Conservation (phyloP, 345 rosid genomes). For the Cardamine occulta region DNA sequence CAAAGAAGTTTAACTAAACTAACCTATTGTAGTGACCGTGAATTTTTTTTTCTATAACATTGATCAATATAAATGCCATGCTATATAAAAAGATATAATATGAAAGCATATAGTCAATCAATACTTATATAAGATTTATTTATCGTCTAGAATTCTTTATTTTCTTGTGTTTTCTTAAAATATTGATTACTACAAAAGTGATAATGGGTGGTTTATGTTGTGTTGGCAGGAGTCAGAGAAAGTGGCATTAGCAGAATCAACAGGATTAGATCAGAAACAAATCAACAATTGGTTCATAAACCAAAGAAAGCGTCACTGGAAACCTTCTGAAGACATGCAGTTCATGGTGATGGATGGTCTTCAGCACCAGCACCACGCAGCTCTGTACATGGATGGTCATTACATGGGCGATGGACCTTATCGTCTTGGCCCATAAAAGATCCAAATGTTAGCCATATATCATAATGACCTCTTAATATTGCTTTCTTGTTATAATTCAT, state of each 20-base stretch:
- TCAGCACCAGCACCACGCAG: slow-evolving; percentile 76
- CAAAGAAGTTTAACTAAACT: not conserved
- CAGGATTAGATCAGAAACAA: slow-evolving; percentile 98
- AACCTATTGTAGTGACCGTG: not conserved
- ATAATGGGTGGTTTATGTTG: slow-evolving; percentile 10
- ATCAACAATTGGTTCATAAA: slow-evolving; percentile 99
- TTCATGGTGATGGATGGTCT: slow-evolving; percentile 99
- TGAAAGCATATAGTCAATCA: not conserved
- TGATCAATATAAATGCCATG: slow-evolving; percentile 5
- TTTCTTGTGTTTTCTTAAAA: not conserved
- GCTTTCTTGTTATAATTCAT: slow-evolving; percentile 8
- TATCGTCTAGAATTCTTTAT: not conserved
- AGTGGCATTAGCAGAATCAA: slow-evolving; percentile 92
- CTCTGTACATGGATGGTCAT: slow-evolving; percentile 90
- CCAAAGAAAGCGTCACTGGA: slow-evolving; percentile 98
- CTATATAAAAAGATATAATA: not conserved
- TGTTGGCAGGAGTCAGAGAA: slow-evolving; percentile 83
- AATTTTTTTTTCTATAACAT: not conserved
- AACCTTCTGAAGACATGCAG: slow-evolving; percentile 99
- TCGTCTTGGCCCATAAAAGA: slow-evolving; percentile 79
- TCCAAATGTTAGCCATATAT: slow-evolving; percentile 23
- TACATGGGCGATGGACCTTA: slow-evolving; percentile 93
- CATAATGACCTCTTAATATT: slow-evolving; percentile 15
- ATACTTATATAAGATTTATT: not conserved
- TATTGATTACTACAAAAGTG: not conserved